phyloP scores from a whole-genome alignment of 257 asterid genomes.

The Penstemon davidsonii region DNA sequence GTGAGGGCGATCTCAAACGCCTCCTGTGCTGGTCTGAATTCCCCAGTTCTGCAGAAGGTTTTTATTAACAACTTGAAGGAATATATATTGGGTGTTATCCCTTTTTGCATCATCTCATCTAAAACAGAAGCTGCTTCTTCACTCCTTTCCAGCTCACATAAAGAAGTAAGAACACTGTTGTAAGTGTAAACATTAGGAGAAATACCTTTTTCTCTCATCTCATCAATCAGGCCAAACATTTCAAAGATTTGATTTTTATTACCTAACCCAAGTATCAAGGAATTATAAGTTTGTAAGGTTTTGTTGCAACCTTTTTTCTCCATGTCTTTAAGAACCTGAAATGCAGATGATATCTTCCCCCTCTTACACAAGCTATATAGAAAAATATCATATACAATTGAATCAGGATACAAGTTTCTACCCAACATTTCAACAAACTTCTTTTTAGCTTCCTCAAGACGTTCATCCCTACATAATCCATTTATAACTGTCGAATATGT shows the following conservation, averaged over 20 bases:
- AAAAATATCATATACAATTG: conserved; percentile 66
- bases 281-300: conserved; percentile 76
- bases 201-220: conserved; percentile 85
- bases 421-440: conserved; percentile 81
- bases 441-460: conserved; percentile 77
- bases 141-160: conserved; percentile 70
- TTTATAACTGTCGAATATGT: conserved; percentile 79
- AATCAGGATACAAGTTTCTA: conserved; percentile 71
- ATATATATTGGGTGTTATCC: conserved; percentile 56
- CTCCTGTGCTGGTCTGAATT: conserved; percentile 88
- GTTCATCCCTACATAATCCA: conserved; percentile 75
- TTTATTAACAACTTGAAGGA: conserved; percentile 66
- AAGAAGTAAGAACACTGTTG: conserved; percentile 63
- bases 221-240: conserved; percentile 83
- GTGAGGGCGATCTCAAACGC: conserved; percentile 59
- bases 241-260: conserved; percentile 74
- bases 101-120: conserved; percentile 80
- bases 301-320: conserved; percentile 81
- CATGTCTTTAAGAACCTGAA: conserved; percentile 96
- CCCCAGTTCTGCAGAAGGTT: conserved; percentile 80
- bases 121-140: conserved; percentile 79
- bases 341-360: conserved; percentile 87
- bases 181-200: conserved; percentile 73
- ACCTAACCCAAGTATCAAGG: conserved; percentile 67
- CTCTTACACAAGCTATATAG: conserved; percentile 61